Evolutionary conservation across 2,329 filamentous ascomycete genomes (phyloP).

Genomic region (Colletotrichum lini): DNA sequence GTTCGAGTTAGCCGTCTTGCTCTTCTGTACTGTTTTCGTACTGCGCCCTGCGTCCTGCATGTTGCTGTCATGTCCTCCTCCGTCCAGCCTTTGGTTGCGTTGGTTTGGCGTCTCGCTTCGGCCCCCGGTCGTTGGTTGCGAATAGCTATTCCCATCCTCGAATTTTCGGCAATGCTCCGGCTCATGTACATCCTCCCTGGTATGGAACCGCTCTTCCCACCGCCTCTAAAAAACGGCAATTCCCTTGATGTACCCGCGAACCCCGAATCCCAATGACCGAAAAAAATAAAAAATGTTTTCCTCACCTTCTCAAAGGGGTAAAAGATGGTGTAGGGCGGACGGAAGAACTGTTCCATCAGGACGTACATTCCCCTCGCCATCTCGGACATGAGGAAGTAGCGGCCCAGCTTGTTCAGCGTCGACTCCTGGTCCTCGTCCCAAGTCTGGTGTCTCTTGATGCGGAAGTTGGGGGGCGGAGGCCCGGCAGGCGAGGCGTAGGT

Average conservation of each 20-base stretch:
- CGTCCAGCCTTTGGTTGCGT: no score
- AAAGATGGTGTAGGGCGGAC: constrained; percentile 97
- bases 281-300: constrained; percentile 31
- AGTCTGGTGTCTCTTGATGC: constrained; percentile 78
- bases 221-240: background rate
- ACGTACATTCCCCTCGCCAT: constrained; percentile 99
- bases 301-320: constrained; percentile 96
- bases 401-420: constrained; percentile 85
- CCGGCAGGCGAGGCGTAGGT: constrained; percentile 80
- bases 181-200: background rate
- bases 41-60: background rate
- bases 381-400: constrained; percentile 96
- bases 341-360: constrained; percentile 96
- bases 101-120: background rate
- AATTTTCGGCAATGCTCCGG: background rate
- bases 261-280: background rate
- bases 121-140: background rate
- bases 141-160: background rate
- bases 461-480: constrained; percentile 85
- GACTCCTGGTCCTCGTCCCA: constrained; percentile 88
- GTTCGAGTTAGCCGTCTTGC: constrained; percentile 22
- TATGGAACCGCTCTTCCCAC: background rate
- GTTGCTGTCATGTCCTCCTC: background rate
- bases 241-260: background rate
- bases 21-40: background rate